These are phyloP conservation scores for Brasenia schreberi DNA, from an alignment of 164 flowering plant species.

Conservation along the genomic window DNA sequence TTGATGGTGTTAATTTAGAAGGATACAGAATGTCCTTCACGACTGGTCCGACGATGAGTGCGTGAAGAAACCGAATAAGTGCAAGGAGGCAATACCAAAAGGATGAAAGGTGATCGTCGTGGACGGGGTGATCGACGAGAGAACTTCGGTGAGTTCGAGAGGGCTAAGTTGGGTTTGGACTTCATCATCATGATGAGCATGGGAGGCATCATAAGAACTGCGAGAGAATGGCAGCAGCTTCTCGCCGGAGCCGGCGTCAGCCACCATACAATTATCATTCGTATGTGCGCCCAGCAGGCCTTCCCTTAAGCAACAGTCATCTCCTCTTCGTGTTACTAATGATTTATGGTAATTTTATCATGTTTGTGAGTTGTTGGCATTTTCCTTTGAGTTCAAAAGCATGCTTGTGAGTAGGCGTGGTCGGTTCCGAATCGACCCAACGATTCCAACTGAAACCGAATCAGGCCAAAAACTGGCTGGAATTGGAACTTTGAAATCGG, in stretches of 20 bases:
- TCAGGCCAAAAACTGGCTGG: no score
- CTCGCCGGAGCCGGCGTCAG: constrained; percentile 29
- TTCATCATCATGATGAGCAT: constrained; percentile 18
- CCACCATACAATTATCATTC: constrained; percentile 18
- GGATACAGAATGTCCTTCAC: constrained; percentile 13
- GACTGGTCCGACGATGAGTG: constrained; percentile 29
- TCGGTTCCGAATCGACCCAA: no score
- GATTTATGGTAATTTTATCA: no score
- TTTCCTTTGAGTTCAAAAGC: no score
- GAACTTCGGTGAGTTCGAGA: constrained; percentile 6
- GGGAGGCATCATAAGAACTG: constrained; percentile 25
- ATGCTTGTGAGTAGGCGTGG: no score
- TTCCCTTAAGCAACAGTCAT: constrained; percentile 9
- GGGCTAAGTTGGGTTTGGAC: constrained; percentile 17
- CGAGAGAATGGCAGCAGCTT: constrained; percentile 30
- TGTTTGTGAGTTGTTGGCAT: no score
- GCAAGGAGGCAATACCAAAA: constrained; percentile 26
- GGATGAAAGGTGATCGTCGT: constrained; percentile 40
- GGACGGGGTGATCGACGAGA: constrained; percentile 21
- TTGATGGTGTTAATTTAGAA: no score
- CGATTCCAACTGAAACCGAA: no score
- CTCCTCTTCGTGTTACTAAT: no score
- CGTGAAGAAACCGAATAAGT: constrained; percentile 20
- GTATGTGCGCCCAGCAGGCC: constrained; percentile 17
- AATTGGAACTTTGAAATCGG: no score